Base-by-base conservation (phyloP, 139 green algal species). In the Tetraselmis chui region DNA sequence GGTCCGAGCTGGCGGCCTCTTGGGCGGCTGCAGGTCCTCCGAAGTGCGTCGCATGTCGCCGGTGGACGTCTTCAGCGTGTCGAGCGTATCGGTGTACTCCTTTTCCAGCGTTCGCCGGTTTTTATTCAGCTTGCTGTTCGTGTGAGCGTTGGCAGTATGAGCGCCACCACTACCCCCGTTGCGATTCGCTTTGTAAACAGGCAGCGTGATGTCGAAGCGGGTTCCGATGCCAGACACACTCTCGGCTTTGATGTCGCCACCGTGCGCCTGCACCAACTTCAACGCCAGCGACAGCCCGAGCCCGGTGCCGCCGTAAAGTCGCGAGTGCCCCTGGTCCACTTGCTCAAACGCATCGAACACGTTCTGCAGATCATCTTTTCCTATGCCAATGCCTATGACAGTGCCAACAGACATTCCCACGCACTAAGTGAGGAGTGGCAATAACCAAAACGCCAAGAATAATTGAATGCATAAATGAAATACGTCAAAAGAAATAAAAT, bases 261-360 rank as follows among this genome's bases (percentile, higher is more conserved):
- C 86, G 74, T 95, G 91, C n/a, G 89, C 90, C 79, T 92, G 85
- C 77, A 95, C 86, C 59, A 94, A 83, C 83, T 93, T 89, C 83
- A 91, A 89, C 1, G 87, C 90, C 30, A 94, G 84, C 83, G 88
- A 91, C 2, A 94, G 79, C 29, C 90, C 90, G 75, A 95, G 87
- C 5, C 92, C 92, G 18, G 92, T 95, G 24, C 93, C 92, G 31
- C 92, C 92, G 82, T 95, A 95, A 59, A 91, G 88, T 82, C 91
- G 86, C 23, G 88, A 92, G 0, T 87, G 88, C 28, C 75, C 87
- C 86, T 91, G 92, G 86, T 96, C 92, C 76, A 90, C 92, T 89
- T 95, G 90, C 58, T 86, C n/a, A 31, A 28, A 77, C 2, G 74
- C 23, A 22, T 22, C 2, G 74, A 31, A 31, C 2, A 31, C 2